These are phyloP conservation scores for Paramyrothecium roridum DNA, from an alignment of 2,329 filamentous ascomycete genomes.

Conservation along the genomic window DNA sequence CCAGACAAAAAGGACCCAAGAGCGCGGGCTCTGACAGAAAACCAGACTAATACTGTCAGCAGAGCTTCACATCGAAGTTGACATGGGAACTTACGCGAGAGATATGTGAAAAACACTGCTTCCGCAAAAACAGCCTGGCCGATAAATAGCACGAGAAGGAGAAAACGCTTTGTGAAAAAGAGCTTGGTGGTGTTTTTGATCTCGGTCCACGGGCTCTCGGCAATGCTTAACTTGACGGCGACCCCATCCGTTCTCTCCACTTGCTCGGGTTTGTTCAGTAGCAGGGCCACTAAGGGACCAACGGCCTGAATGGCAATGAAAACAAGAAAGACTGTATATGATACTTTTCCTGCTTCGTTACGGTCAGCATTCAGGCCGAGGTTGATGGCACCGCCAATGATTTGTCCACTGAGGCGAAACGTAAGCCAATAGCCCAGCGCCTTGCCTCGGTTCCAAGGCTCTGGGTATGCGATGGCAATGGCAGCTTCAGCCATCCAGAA, in stretches of 20 bases:
- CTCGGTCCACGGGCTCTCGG: constrained; percentile 54
- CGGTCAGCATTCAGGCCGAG: constrained; percentile 61
- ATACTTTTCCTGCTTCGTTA: constrained; percentile 59
- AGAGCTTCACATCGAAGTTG: background rate
- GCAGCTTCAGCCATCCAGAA: constrained; percentile 77
- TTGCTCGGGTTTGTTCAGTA: constrained; percentile 57
- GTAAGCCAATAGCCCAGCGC: constrained; percentile 68
- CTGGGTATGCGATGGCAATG: constrained; percentile 69
- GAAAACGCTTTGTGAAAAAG: constrained; percentile 59
- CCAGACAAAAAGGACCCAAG: constrained; percentile 69
- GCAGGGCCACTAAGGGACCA: constrained; percentile 61
- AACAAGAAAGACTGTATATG: constrained; percentile 64
- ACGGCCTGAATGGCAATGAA: constrained; percentile 69
- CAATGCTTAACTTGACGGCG: constrained; percentile 56
- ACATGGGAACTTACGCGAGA: constrained; percentile 22
- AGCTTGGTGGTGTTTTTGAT: constrained; percentile 55
- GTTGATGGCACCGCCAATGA: constrained; percentile 70
- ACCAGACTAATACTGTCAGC: constrained; percentile 49
- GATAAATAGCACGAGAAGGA: constrained; percentile 65
- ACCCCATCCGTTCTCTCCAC: constrained; percentile 66
- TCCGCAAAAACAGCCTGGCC: constrained; percentile 69
- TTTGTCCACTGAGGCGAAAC: constrained; percentile 58
- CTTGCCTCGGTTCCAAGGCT: constrained; percentile 63
- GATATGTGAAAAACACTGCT: constrained; percentile 70
- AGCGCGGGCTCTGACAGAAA: constrained; percentile 65